A percentile compares a stretch with the other conserved stretches of the same genome.
These are phyloP conservation scores for Crucihimalaya himalaica DNA, from an alignment of 345 rosid species.

Conservation along the genomic window DNA sequence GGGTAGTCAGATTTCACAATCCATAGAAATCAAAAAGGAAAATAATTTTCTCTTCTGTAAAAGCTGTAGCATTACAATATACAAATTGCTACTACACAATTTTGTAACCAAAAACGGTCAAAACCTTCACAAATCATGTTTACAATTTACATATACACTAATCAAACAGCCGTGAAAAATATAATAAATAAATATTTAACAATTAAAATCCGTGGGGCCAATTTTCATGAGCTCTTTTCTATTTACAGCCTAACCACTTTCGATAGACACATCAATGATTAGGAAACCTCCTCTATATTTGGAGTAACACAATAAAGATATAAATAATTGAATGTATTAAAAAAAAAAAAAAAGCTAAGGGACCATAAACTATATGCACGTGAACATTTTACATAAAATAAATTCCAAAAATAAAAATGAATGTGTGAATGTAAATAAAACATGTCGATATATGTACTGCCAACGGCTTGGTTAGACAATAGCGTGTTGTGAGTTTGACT, in stretches of 20 bases:
- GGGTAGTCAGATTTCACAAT: background rate
- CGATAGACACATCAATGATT: background rate
- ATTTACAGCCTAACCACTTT: slow-evolving; percentile 16
- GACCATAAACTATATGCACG: background rate
- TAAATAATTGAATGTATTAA: slow-evolving; percentile 1
- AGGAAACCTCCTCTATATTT: slow-evolving; percentile 4
- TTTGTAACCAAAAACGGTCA: background rate
- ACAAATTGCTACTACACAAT: background rate
- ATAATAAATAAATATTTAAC: background rate
- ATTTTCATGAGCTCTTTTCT: too few relatives aligned
- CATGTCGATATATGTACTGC: slow-evolving; percentile 19
- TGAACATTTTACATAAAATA: slow-evolving; percentile 16
- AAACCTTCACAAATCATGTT: background rate
- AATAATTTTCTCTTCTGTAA: background rate
- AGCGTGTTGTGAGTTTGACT: slow-evolving; percentile 33
- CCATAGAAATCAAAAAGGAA: background rate
- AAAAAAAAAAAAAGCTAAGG: too few relatives aligned
- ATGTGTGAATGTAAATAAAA: slow-evolving; percentile 1
- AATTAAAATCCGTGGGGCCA: background rate
- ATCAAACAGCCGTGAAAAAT: background rate
- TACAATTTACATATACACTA: background rate
- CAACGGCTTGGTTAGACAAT: slow-evolving; percentile 38
- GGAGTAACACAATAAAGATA: background rate
- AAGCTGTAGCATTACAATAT: background rate
- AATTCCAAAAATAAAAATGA: background rate